Base-by-base conservation (phyloP, 2,329 filamentous ascomycete species). In the Monilinia laxa region DNA sequence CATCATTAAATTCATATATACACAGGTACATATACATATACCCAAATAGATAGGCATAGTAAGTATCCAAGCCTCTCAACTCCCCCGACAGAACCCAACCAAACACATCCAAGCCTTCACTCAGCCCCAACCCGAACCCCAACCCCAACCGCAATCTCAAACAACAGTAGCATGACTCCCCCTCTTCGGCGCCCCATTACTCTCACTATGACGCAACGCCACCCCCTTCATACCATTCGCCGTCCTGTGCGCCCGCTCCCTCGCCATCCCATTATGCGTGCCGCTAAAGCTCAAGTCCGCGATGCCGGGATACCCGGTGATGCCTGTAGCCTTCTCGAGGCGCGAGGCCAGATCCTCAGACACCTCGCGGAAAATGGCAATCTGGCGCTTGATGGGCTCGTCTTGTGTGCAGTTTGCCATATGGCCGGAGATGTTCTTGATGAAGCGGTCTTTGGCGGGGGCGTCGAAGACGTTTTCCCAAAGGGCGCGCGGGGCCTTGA, bases 301-400 rank as follows among this genome's bases (percentile, higher is more conserved):
- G 57, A 88, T 88, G 0, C 85, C 83, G 25, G 81, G 79, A 67
- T 88, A 87, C 0, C 85, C 86, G 78, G 86, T 83, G 20, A 87
- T 79, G 0, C 86, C 85, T 0, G 85, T 87, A 56, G 80, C 80
- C 68, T 80, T 78, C 73, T 81, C 78, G 71, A 88, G 83, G 9
- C 81, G 79, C 40, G 74, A 75, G 20, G 85, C 85, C 4, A 88
- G 79, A n/a, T 81, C 80, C 10, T 77, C 69, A 69, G 86, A 82
- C 10, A 89, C 84, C 52, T 79, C 80, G 52, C 75, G 74, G 76
- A 88, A 89, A 83, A 88, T 87, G 62, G 79, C 83, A 71, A 87
- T 88, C 16, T 85, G 86, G 35, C 83, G 80, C 71, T 83, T 79
- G 45, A 86, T 81, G 38, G 86, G 84, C 69, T 83, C 82, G 67